Evolutionary conservation across 2,329 filamentous ascomycete species (phyloP).

Genomic region (Rhytidhysteron rufulum): DNA sequence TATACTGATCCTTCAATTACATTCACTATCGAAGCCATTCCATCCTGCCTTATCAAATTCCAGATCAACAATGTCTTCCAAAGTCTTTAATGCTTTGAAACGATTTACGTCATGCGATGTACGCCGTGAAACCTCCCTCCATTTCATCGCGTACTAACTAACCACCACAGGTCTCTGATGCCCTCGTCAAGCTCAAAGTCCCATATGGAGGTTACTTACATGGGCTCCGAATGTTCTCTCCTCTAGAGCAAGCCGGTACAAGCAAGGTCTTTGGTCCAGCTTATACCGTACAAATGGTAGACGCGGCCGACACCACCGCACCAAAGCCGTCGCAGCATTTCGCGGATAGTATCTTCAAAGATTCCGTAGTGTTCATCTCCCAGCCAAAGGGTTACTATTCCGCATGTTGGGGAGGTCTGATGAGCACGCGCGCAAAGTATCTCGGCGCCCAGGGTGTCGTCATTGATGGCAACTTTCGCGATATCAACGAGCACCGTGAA

Average conservation of each 20-base stretch:
- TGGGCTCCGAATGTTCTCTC: constrained; percentile 54
- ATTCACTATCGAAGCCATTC: too few species aligned
- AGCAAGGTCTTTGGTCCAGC: constrained; percentile 55
- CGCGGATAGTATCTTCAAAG: constrained; percentile 2
- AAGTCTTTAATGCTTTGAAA: too few species aligned
- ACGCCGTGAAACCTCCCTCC: too few species aligned
- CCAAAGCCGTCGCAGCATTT: constrained; percentile 32
- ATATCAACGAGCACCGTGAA: constrained; percentile 52
- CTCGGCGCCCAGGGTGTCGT: constrained; percentile 47
- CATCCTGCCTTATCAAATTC: too few species aligned
- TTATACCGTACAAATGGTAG: constrained; percentile 53
- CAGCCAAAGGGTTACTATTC: constrained; percentile 45
- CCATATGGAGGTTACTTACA: constrained; percentile 46
- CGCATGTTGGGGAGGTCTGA: constrained; percentile 53
- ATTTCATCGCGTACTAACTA: too few species aligned
- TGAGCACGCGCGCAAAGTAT: constrained; percentile 47
- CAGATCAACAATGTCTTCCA: too few species aligned
- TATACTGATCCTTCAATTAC: too few species aligned
- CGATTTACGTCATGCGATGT: too few species aligned
- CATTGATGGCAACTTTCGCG: constrained; percentile 52
- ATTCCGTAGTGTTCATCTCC: constrained; percentile 42
- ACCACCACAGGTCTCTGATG: too few species aligned
- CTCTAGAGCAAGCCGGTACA: constrained; percentile 46
- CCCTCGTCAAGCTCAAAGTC: constrained; percentile 5
- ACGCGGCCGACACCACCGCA: constrained; percentile 41